A percentile compares a stretch with the other conserved stretches of the same genome.
Conservation (phyloP, 1,284 basidiomycete species). For the Puccinia hordei region DNA sequence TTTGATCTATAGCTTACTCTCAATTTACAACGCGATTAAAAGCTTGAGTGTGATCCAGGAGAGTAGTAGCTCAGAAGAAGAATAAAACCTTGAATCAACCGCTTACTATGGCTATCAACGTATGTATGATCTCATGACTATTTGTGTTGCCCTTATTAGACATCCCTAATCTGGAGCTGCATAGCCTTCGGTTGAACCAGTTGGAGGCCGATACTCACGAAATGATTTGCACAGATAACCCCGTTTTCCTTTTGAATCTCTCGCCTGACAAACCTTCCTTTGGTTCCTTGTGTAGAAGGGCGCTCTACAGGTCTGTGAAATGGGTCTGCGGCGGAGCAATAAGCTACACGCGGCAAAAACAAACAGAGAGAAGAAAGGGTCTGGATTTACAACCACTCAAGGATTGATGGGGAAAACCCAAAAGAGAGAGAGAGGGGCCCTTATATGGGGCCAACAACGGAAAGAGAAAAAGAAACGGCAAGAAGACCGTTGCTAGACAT, state of each 20-base stretch:
- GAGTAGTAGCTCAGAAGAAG: background rate
- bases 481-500: no score
- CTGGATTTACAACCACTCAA: no score
- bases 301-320: no score
- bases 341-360: no score
- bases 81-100: background rate
- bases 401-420: no score
- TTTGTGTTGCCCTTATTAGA: conserved; percentile 40
- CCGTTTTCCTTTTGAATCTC: background rate
- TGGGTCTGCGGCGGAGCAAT: no score
- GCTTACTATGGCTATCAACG: conserved; percentile 12
- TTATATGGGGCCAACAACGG: no score
- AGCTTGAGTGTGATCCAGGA: conserved; percentile 16
- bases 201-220: conserved; percentile 15
- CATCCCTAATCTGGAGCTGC: background rate
- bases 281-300: no score
- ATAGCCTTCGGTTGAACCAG: background rate
- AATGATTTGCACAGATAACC: conserved; percentile 1
- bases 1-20: conserved; percentile 41
- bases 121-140: conserved; percentile 25
- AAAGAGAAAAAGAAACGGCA: no score
- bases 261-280: conserved; percentile 17
- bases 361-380: no score
- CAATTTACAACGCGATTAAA: conserved; percentile 24
- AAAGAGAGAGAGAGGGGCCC: no score